These are phyloP conservation scores for Phaeosphaeria sp. DNA, from an alignment of 2,329 filamentous ascomycete species.

Conservation along the genomic window DNA sequence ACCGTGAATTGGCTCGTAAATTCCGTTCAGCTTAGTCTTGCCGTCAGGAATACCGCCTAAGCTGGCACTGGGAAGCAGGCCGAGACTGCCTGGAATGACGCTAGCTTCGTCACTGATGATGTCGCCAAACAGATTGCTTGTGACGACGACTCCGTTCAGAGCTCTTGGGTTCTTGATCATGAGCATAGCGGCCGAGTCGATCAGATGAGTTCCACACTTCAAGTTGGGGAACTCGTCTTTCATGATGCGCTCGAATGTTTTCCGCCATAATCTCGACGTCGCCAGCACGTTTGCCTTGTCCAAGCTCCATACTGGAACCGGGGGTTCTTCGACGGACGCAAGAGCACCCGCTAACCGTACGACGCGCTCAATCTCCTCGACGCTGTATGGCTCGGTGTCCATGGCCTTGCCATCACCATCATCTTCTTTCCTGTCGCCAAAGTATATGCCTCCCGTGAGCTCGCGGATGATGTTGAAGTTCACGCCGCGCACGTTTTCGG, in stretches of 20 bases:
- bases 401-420: conserved; percentile 76
- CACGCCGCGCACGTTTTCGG: conserved; percentile 81
- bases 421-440: conserved; percentile 85
- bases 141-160: conserved; percentile 90
- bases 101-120: conserved; percentile 96
- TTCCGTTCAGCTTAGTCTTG: conserved; percentile 84
- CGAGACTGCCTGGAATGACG: conserved; percentile 90
- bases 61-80: conserved; percentile 86
- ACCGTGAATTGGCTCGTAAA: conserved; percentile 98
- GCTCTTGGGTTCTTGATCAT: conserved; percentile 92
- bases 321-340: conserved; percentile 77
- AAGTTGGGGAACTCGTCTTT: conserved; percentile 87
- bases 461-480: conserved; percentile 95
- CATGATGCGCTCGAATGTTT: conserved; percentile 84
- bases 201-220: conserved; percentile 85
- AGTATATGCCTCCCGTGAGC: conserved; percentile 93
- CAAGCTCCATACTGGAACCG: conserved; percentile 80
- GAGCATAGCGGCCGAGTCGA: conserved; percentile 96
- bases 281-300: conserved; percentile 98
- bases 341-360: conserved; percentile 82
- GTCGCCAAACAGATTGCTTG: conserved; percentile 93
- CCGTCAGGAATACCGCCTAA: conserved; percentile 86
- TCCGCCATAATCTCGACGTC: conserved; percentile 87
- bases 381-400: conserved; percentile 88
- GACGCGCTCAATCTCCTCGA: conserved; percentile 86